Conservation (phyloP, 179 eudicot species). For the Gypsophila paniculata region DNA sequence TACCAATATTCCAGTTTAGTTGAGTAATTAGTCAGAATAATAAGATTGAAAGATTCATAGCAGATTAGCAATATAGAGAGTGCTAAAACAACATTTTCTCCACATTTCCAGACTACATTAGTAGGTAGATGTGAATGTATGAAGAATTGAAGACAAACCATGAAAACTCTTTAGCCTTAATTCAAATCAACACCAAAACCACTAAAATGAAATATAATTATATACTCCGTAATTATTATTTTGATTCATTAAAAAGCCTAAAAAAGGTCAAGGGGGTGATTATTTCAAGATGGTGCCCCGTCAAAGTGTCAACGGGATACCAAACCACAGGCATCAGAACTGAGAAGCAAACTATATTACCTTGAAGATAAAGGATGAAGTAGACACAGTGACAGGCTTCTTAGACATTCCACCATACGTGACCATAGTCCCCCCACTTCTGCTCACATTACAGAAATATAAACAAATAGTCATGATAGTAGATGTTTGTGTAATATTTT, state of each 20-base stretch:
- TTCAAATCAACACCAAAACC: not conserved
- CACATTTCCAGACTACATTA: not conserved
- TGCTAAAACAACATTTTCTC: not conserved
- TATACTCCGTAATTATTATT: not conserved
- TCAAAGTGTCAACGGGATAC: conserved; percentile 2
- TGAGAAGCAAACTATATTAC: conserved; percentile 29
- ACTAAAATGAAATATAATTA: not conserved
- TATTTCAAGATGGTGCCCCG: not conserved
- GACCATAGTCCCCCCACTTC: conserved; percentile 95
- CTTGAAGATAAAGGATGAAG: conserved; percentile 90
- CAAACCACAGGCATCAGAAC: conserved; percentile 8
- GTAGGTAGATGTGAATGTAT: not conserved
- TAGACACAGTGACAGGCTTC: conserved; percentile 76
- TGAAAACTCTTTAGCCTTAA: not conserved
- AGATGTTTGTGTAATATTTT: not conserved
- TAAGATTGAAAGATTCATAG: not conserved
- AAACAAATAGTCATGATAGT: conserved; percentile 6
- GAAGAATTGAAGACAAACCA: not conserved
- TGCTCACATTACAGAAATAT: conserved; percentile 24
- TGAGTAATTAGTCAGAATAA: not conserved
- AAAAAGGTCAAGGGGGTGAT: not conserved
- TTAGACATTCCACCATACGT: conserved; percentile 99
- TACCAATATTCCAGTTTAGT: not conserved
- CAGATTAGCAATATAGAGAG: not conserved
- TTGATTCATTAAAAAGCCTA: not conserved